Evolutionary conservation across 2,329 filamentous ascomycete species (phyloP), one percentile per base, ranked within the genome.

Genomic region (Neopestalotiopsis sp.): DNA sequence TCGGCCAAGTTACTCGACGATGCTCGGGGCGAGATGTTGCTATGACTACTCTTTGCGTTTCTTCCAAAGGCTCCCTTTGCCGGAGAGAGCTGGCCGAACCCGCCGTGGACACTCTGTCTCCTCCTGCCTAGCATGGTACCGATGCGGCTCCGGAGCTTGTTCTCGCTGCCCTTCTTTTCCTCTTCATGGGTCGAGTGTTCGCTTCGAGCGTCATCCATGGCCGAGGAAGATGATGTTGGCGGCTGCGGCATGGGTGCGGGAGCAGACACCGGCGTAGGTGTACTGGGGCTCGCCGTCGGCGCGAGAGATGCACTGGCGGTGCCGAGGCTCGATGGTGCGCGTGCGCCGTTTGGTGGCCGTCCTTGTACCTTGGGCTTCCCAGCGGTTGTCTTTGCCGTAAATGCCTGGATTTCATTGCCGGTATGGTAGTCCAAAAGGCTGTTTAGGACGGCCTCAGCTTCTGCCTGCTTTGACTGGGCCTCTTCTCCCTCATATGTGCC

Each of bases 401-500:
- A 97, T 38, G 87, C 89, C 74, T 91, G 91, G 71, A 99, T 95
- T 82, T 99, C 96, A 76, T 92, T 92, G 20, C 90, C 89, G 0
- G 95, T 97, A 78, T 94, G 92, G 57, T 98, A 90, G 78, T 97
- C 96, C 65, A 99, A 85, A 74, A 98, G 86, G 9, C 91, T 87
- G 73, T 94, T 94, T 68, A 99, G 83, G 32, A 94, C 94, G 70
- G 91, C 90, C 78, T 96, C 94, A 32, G 94, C 91, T 13, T 91
- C 90, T 69, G 89, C 84, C 71, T 94, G 90, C 70, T 88, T 91
- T 68, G 92, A 89, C 79, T 97, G 93, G 17, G 95, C 90, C 74
- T 93, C 90, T 77, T 99, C 96, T 34, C 94, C 89, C 79, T 98
- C 95, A 78, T 97, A 92, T 0, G 96, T 99, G 80, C 97, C 91